Percentiles rank a stretch among this genome's conserved stretches.
Conservation (phyloP, 805 yeast species). For the Vanderwaltozyma polyspora region DNA sequence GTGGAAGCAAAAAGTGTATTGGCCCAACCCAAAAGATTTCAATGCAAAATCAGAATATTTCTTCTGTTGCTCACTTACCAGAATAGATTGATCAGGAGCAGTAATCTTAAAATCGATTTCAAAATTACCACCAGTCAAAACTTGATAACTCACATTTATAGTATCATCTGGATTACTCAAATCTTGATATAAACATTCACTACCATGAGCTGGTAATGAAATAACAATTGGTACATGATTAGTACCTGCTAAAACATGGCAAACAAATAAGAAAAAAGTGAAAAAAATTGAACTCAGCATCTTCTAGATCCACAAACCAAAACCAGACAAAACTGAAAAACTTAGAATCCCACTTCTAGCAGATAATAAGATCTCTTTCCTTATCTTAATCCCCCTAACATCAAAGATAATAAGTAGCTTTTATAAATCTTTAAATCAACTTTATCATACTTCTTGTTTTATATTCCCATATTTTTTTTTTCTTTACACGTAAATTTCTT, state of each 20-base stretch:
- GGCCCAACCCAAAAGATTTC: conserved; percentile 47
- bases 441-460: too few relatives aligned
- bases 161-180: conserved; percentile 29
- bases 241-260: conserved; percentile 12
- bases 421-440: too few relatives aligned
- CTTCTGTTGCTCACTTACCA: conserved; percentile 42
- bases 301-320: too few relatives aligned
- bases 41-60: conserved; percentile 54
- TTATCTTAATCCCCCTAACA: too few relatives aligned
- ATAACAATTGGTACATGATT: conserved; percentile 29
- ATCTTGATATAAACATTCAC: conserved; percentile 34
- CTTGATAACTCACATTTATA: conserved; percentile 36
- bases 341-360: too few relatives aligned
- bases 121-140: conserved; percentile 56
- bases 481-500: too few relatives aligned
- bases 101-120: conserved; percentile 54
- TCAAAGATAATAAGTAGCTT: too few relatives aligned
- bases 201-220: conserved; percentile 31
- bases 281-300: conserved; percentile 1
- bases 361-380: too few relatives aligned
- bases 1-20: conserved; percentile 55
- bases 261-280: conserved; percentile 3
- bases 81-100: conserved; percentile 40
- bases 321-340: too few relatives aligned
- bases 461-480: too few relatives aligned